A percentile compares a stretch with the other conserved stretches of the same genome.
Evolutionary conservation across 805 yeast species (phyloP).

Genomic region (Komagataella phaffii): DNA sequence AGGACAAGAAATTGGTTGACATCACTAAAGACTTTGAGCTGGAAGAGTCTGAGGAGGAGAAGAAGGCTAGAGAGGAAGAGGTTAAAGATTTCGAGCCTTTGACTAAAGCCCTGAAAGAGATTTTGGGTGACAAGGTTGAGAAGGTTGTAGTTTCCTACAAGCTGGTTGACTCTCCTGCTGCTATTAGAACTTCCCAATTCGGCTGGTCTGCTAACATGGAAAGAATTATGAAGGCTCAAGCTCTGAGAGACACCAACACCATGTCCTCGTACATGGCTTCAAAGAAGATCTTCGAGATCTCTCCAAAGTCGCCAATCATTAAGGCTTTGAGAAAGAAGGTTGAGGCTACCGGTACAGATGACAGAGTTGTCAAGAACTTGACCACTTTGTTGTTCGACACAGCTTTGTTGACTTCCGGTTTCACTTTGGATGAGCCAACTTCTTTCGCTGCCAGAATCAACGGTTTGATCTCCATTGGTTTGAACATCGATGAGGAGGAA

Average conservation of each 20-base stretch:
- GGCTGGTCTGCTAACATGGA: slow-evolving; percentile 99
- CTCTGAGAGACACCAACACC: slow-evolving; percentile 84
- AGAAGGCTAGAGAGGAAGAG: slow-evolving; percentile 87
- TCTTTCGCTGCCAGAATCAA: slow-evolving; percentile 96
- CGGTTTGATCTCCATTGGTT: slow-evolving; percentile 95
- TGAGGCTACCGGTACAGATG: slow-evolving; percentile 94
- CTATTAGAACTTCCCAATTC: slow-evolving; percentile 98
- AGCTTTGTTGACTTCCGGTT: slow-evolving; percentile 96
- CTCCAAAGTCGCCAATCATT: slow-evolving; percentile 93
- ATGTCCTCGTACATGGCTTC: slow-evolving; percentile 99
- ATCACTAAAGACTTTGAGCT: slow-evolving; percentile 98
- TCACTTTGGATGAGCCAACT: slow-evolving; percentile 96
- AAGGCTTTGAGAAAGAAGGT: slow-evolving; percentile 94
- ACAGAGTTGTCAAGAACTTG: slow-evolving; percentile 95
- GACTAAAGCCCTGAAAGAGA: slow-evolving; percentile 91
- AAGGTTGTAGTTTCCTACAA: slow-evolving; percentile 97
- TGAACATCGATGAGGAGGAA: slow-evolving; percentile 86
- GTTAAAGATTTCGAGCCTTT: slow-evolving; percentile 83
- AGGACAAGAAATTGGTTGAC: slow-evolving; percentile 97
- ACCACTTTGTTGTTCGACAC: slow-evolving; percentile 95
- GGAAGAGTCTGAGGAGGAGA: slow-evolving; percentile 98
- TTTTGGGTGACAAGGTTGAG: slow-evolving; percentile 97
- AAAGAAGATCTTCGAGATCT: slow-evolving; percentile 97
- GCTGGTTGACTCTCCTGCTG: slow-evolving; percentile 98
- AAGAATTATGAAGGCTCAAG: slow-evolving; percentile 99